These are phyloP conservation scores for Lentithecium fluviatile DNA, from an alignment of 495 filamentous ascomycete genomes.

Conservation along the genomic window DNA sequence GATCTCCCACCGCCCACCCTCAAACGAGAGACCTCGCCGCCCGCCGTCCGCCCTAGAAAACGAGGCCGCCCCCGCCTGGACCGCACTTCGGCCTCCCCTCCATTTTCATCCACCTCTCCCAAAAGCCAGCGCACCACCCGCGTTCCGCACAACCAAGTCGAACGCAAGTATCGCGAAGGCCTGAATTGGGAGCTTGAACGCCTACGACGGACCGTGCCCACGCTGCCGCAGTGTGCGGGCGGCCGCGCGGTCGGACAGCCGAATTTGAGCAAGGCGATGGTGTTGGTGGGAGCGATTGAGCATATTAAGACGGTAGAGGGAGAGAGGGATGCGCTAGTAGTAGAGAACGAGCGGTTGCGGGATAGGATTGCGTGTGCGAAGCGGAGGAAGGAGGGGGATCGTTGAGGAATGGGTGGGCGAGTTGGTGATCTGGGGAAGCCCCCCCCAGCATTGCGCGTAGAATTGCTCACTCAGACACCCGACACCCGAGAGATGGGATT, in stretches of 20 bases:
- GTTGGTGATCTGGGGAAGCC: too few species aligned
- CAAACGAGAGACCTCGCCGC: too few species aligned
- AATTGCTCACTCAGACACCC: too few species aligned
- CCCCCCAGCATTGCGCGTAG: too few species aligned
- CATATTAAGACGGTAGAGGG: slow-evolving; percentile 32
- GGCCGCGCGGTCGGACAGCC: not conserved
- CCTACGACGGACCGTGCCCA: slow-evolving; percentile 23
- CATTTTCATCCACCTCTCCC: not conserved
- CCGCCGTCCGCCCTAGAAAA: too few species aligned
- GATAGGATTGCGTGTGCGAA: too few species aligned
- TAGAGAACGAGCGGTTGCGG: slow-evolving; percentile 4
- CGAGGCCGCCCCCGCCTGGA: not conserved
- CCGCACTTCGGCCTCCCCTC: not conserved
- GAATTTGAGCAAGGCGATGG: slow-evolving; percentile 30
- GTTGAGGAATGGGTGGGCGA: too few species aligned
- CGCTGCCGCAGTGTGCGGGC: slow-evolving; percentile 18
- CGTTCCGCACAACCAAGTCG: slow-evolving; percentile 33
- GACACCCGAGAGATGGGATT: too few species aligned
- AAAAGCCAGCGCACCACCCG: not conserved
- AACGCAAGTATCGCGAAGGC: slow-evolving; percentile 31
- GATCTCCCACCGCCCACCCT: too few species aligned
- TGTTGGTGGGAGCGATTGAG: slow-evolving; percentile 23
- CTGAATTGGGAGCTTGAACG: slow-evolving; percentile 29
- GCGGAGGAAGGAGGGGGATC: too few species aligned
- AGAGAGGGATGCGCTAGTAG: slow-evolving; percentile 8